A percentile compares a stretch with the other conserved stretches of the same genome.
These are phyloP conservation scores for Colletotrichum melonis DNA, from an alignment of 2,329 filamentous ascomycete species.

Conservation along the genomic window DNA sequence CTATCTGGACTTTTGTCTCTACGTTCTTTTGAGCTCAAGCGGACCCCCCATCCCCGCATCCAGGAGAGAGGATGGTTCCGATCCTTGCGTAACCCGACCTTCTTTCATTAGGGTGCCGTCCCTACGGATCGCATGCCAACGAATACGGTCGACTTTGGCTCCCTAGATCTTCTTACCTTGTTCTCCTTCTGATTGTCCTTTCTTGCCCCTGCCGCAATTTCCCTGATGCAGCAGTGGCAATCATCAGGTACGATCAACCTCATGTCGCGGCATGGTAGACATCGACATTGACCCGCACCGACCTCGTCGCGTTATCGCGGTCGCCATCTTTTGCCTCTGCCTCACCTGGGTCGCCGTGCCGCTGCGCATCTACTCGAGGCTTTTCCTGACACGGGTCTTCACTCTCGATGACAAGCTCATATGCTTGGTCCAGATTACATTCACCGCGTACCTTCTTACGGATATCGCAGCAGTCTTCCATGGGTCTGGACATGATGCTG, in stretches of 20 bases:
- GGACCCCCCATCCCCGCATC: neutral
- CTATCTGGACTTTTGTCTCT: neutral
- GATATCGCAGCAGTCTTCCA: slow-evolving; percentile 39
- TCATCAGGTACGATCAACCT: neutral
- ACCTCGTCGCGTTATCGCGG: slow-evolving; percentile 36
- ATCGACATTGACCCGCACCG: slow-evolving; percentile 11
- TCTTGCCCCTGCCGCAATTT: neutral
- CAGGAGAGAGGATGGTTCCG: neutral
- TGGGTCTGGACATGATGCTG: slow-evolving; percentile 40
- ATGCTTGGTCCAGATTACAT: slow-evolving; percentile 41
- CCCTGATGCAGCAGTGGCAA: neutral
- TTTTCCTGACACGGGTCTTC: slow-evolving; percentile 44
- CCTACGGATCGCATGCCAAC: neutral
- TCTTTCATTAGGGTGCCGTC: neutral
- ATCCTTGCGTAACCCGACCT: neutral
- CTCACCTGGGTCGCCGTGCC: slow-evolving; percentile 43
- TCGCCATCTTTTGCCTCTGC: slow-evolving; percentile 44
- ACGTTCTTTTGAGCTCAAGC: neutral
- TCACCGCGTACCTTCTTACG: slow-evolving; percentile 35
- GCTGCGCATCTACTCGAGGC: slow-evolving; percentile 44
- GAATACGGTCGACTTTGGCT: neutral
- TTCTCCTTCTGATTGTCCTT: neutral
- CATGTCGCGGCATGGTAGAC: slow-evolving; percentile 20
- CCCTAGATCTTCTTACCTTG: neutral
- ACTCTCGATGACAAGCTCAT: slow-evolving; percentile 45